These are phyloP conservation scores for Vickermania ingenoplastis DNA, from an alignment of 208 protist species.

Conservation along the genomic window DNA sequence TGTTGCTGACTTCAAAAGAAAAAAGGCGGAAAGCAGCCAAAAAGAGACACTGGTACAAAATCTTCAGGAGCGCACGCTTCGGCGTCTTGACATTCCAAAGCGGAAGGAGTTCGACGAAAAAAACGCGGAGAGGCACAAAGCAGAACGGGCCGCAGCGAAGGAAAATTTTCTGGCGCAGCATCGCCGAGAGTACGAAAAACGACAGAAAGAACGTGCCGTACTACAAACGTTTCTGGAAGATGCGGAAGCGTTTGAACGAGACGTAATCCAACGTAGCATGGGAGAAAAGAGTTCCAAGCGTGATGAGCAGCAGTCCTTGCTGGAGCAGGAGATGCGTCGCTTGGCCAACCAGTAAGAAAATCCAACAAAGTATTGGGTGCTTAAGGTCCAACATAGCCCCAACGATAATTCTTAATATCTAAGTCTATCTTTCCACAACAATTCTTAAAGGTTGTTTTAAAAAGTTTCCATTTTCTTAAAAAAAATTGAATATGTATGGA, in stretches of 20 bases:
- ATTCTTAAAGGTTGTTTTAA: no score
- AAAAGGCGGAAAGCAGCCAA: conserved; percentile 26
- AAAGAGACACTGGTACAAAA: conserved; percentile 54
- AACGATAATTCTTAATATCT: no score
- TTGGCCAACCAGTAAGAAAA: conserved; percentile 13
- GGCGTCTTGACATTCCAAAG: conserved; percentile 58
- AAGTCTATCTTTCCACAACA: no score
- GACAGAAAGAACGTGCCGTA: conserved; percentile 40
- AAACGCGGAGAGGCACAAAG: conserved; percentile 41
- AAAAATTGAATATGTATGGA: no score
- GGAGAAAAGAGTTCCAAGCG: conserved; percentile 62
- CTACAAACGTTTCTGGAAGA: conserved; percentile 54
- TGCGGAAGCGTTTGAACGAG: conserved; percentile 41
- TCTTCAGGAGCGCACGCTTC: conserved; percentile 63
- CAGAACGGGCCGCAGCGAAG: conserved; percentile 36
- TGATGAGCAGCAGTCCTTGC: conserved; percentile 60
- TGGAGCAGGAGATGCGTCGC: conserved; percentile 61
- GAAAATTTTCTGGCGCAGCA: conserved; percentile 70
- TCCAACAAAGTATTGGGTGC: no score
- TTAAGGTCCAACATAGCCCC: no score
- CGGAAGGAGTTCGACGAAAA: conserved; percentile 34
- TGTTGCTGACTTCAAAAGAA: conserved; percentile 43
- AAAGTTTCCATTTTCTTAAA: no score
- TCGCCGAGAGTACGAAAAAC: conserved; percentile 69
- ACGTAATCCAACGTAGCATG: conserved; percentile 19